Evolutionary conservation across 768 basidiomycete genomes (phyloP), one percentile per base, ranked within the genome.

Genomic region (Mycena polygramma): DNA sequence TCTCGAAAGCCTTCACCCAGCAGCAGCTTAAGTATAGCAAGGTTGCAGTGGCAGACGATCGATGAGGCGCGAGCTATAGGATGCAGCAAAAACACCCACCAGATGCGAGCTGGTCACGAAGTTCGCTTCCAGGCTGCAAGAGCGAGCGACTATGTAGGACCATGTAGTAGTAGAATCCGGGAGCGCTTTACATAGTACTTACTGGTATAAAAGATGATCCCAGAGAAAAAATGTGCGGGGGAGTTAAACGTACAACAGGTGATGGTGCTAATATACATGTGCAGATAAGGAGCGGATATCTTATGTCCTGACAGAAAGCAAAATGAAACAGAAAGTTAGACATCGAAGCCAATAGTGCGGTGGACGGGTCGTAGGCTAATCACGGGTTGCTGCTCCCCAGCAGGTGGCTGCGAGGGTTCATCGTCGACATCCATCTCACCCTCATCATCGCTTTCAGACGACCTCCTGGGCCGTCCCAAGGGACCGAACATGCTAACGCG

Each of bases 401-500:
- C 76, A 26, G 79, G 75, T 35, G 72, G 80, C 51, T 80, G 77
- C n/a, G 22, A 20, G 63, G 84, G 83, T 2, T 79, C 76, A 36
- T 81, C 80, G 49, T 85, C 81, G 7, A 81, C 83, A 68, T 86
- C 88, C 68, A 84, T 75, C 66, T 88, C 83, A 14, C 79, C 87
- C 63, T 88, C 90, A 63, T 87, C 87, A 61, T 85, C 91, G 73
- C 91, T 92, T 72, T 91, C 91, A 3, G 89, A 87, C 26, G 83
- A 80, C 62, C 85, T 77, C 30, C 87, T 80, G 43, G 86, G 79
- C 63, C 87, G 85, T 45, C 87, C 87, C 15, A 88, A 73, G 14
- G 83, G 81, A 2, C 90, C 89, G 61, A 91, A 86, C 80, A 92
- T 88, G 73, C 91, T 92, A 72, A 91, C 84, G 3, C 90, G 87